Base-by-base conservation (phyloP, 2,329 filamentous ascomycete species). In the Cryphonectria carpinicola region DNA sequence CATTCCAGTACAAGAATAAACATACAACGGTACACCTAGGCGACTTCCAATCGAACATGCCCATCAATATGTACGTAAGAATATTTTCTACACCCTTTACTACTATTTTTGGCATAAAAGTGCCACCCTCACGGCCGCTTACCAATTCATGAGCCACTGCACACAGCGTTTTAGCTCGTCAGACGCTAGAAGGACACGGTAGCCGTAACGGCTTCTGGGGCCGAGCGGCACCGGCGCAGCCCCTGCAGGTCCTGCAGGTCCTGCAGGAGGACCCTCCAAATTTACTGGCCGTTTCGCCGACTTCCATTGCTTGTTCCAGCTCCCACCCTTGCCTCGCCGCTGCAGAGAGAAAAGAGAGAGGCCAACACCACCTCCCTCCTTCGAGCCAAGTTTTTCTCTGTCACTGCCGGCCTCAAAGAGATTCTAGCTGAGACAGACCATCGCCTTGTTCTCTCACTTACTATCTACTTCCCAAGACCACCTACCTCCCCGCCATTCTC, bases 181-280 rank as follows among this genome's bases (percentile, higher is more conserved):
- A 39, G 43, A 22, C 63, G 28, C 63, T 65, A 28, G 43, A 35
- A 72, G 71, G 71, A 70, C 71, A 72, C 71, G 65, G 71, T 72
- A 72, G 71, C 71, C 66, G 66, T 54, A 72, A 58, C 64, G 37
- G 61, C 43, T 54, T 61, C 70, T 70, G 63, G 70, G 67, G 67
- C 70, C 62, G 69, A 35, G 52, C 32, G 41, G 35, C 49, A 63
- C 37, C 22, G 28, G 43, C 54, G 37, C 28, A 37, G 39, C 22
- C 41, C 17, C 58, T 62, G 58, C 58, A 60, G 56, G 25, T 41
- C 17, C 37, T 39, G 37, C 37, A 39, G 37, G 37, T 41, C 17
- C 37, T 39, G 37, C 37, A 39, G 37, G 37, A 39, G 39, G 49
- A n/a, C 67, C 28, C 22, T n/a, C 28, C 54, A 32, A 56, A 54